These are phyloP conservation scores for Dacryopinax primogenitus DNA, from an alignment of 768 basidiomycete species.

Conservation along the genomic window DNA sequence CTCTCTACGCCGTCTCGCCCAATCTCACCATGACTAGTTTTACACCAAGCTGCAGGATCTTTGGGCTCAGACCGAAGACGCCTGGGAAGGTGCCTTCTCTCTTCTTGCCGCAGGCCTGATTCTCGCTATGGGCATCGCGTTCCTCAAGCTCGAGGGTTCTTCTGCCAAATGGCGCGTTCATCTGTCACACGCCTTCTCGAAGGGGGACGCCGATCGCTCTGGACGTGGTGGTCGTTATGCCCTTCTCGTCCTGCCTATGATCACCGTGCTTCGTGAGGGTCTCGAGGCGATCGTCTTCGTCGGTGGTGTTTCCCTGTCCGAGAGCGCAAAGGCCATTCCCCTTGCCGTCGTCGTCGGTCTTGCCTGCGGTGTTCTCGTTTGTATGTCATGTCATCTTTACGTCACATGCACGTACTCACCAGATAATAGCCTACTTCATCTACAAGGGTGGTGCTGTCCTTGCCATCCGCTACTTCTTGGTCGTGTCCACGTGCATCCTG, in stretches of 20 bases:
- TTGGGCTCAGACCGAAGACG: slow-evolving; percentile 68
- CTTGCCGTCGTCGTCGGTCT: slow-evolving; percentile 82
- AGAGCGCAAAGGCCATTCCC: slow-evolving; percentile 73
- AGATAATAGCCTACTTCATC: slow-evolving; percentile 36
- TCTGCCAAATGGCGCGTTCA: slow-evolving; percentile 92
- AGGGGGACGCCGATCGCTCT: slow-evolving; percentile 17
- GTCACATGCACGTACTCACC: neutral
- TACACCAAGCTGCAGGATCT: slow-evolving; percentile 59
- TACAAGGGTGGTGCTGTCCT: slow-evolving; percentile 68
- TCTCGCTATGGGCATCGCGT: slow-evolving; percentile 83
- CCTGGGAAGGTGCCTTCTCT: slow-evolving; percentile 76
- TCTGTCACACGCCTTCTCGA: slow-evolving; percentile 57
- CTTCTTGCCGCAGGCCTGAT: slow-evolving; percentile 44
- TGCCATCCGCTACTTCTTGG: slow-evolving; percentile 76
- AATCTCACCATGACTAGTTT: neutral
- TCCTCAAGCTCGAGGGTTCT: slow-evolving; percentile 91
- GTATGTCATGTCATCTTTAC: slow-evolving; percentile 27
- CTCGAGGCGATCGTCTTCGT: slow-evolving; percentile 89
- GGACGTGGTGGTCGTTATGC: slow-evolving; percentile 46
- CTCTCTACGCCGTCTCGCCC: neutral
- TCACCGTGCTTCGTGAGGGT: slow-evolving; percentile 90
- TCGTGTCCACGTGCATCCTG: slow-evolving; percentile 83
- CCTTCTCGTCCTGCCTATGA: slow-evolving; percentile 75
- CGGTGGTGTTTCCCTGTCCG: slow-evolving; percentile 79
- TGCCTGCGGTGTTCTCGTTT: slow-evolving; percentile 58